Percentiles rank a stretch among this genome's conserved stretches.
Evolutionary conservation across 176 grass and related monocot species (phyloP).

Genomic region (Rhynchospora tenuis): DNA sequence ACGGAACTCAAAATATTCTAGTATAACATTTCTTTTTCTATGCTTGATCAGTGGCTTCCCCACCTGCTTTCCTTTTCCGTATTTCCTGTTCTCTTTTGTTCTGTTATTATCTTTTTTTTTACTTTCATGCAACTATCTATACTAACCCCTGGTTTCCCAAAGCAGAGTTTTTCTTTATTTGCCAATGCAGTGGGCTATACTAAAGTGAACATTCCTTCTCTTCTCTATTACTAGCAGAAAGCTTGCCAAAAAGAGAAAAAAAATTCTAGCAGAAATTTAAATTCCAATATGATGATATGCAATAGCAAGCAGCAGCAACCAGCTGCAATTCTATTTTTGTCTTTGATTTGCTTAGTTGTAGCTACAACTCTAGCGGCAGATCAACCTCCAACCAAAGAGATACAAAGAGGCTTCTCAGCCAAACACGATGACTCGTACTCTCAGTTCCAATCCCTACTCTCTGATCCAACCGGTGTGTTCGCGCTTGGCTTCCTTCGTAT

Average conservation of each 20-base stretch:
- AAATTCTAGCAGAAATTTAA: not conserved
- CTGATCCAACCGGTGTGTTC: conserved; percentile 69
- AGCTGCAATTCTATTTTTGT: not conserved
- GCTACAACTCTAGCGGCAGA: not conserved
- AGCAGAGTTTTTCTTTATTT: not conserved
- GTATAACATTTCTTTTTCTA: not conserved
- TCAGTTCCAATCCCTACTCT: conserved; percentile 71
- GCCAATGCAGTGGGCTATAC: not conserved
- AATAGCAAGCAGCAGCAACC: not conserved
- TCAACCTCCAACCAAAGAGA: conserved; percentile 28
- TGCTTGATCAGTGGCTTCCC: not conserved
- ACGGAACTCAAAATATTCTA: conserved; percentile 16
- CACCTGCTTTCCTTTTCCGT: not conserved
- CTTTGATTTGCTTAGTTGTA: not conserved
- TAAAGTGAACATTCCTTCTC: conserved; percentile 4
- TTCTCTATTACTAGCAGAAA: not conserved
- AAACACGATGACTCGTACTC: conserved; percentile 45
- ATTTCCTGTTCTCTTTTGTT: not conserved
- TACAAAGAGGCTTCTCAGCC: conserved; percentile 55
- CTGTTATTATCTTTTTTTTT: not conserved
- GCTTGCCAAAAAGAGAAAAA: not conserved
- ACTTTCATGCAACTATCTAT: conserved; percentile 9
- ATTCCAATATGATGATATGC: not conserved
- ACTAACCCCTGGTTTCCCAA: not conserved
- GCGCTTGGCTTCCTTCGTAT: conserved; percentile 70